phyloP scores from a whole-genome alignment of 192 early-diverging fungal species.

The Mortierella hygrophila region DNA sequence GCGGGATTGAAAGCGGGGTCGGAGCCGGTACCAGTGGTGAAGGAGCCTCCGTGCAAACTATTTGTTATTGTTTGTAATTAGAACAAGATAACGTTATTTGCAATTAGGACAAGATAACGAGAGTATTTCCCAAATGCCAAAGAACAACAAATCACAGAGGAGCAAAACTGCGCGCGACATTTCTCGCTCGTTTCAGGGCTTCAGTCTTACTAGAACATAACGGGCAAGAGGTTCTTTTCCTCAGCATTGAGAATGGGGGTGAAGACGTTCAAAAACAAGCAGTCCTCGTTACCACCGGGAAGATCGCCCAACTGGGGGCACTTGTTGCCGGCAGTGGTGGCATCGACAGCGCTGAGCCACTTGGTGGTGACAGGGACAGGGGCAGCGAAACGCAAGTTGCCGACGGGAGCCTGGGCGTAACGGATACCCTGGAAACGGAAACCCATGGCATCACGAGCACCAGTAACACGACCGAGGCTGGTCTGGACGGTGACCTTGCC shows the following conservation, averaged over 20 bases:
- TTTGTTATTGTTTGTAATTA: neutral
- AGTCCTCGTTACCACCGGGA: slow-evolving; percentile 51
- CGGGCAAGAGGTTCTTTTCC: slow-evolving; percentile 28
- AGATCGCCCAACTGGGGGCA: slow-evolving; percentile 50
- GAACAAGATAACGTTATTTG: too few species aligned
- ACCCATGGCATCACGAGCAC: slow-evolving; percentile 38
- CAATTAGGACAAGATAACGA: too few species aligned
- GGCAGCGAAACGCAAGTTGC: slow-evolving; percentile 46
- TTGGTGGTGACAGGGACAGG: slow-evolving; percentile 37
- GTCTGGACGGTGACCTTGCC: slow-evolving; percentile 41
- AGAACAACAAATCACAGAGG: neutral
- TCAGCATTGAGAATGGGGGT: slow-evolving; percentile 45
- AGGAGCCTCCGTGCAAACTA: slow-evolving; percentile 51
- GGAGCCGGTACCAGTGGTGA: slow-evolving; percentile 51
- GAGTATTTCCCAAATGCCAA: neutral
- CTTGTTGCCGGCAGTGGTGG: slow-evolving; percentile 41
- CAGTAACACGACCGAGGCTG: slow-evolving; percentile 36
- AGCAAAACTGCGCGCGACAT: neutral
- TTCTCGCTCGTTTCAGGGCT: neutral
- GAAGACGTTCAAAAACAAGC: slow-evolving; percentile 57
- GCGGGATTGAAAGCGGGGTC: slow-evolving; percentile 56
- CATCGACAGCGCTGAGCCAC: slow-evolving; percentile 37
- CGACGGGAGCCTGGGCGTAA: slow-evolving; percentile 55
- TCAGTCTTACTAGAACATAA: slow-evolving; percentile 55
- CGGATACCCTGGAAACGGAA: slow-evolving; percentile 58